Evolutionary conservation across 2,329 filamentous ascomycete genomes (phyloP).

Genomic region (Penicillium occitanis): DNA sequence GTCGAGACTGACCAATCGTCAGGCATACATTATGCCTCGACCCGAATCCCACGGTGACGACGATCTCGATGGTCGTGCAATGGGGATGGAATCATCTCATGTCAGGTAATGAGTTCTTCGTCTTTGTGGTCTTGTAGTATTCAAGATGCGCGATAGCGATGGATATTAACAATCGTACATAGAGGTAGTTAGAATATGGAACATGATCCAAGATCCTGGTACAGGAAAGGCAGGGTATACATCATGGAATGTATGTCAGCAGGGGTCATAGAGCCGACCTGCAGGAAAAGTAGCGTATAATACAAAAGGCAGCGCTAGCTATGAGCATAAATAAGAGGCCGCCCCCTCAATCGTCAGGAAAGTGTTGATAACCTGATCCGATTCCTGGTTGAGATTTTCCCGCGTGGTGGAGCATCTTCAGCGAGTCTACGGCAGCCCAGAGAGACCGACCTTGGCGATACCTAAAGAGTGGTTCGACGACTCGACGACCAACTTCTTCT

Average conservation of each 20-base stretch:
- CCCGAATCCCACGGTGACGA: not conserved
- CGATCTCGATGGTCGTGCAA: not conserved
- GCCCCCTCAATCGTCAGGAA: constrained; percentile 1
- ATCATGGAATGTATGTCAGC: not conserved
- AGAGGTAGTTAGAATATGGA: not conserved
- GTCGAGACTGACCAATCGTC: not conserved
- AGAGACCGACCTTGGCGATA: constrained; percentile 14
- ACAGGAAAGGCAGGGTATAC: not conserved
- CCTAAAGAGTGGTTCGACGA: constrained; percentile 4
- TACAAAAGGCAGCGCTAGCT: not conserved
- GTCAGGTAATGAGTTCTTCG: not conserved
- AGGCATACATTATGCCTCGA: not conserved
- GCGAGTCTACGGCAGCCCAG: constrained; percentile 15
- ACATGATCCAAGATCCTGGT: not conserved
- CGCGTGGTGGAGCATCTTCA: constrained; percentile 4
- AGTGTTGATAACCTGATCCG: not conserved
- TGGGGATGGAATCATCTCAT: not conserved
- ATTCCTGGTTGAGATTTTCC: not conserved
- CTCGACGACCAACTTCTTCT: not conserved
- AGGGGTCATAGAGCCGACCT: not conserved
- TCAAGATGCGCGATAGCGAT: constrained; percentile 1
- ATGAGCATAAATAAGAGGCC: constrained; percentile 8
- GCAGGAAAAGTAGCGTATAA: constrained; percentile 8
- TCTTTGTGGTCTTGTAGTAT: not conserved
- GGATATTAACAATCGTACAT: not conserved